A percentile compares a stretch with the other conserved stretches of the same genome.
Evolutionary conservation across 164 flowering plant species (phyloP).

Genomic region (Nymphaea thermarum): DNA sequence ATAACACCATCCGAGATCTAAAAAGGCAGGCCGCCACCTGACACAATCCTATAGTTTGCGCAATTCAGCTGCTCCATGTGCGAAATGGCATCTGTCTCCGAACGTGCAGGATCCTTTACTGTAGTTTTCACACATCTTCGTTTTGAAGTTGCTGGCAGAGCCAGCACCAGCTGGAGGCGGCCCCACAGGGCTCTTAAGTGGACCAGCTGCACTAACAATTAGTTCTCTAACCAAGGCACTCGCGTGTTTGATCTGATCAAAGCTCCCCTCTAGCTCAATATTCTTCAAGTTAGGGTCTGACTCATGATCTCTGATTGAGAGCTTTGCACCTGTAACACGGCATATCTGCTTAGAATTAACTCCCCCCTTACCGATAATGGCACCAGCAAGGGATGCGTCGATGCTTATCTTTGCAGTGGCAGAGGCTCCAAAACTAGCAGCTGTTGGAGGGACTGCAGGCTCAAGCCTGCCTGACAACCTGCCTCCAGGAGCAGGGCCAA

Average conservation of each 20-base stretch:
- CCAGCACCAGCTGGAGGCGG: slow-evolving; percentile 5
- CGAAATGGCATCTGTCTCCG: slow-evolving; percentile 71
- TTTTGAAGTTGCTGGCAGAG: slow-evolving; percentile 38
- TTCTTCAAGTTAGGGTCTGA: slow-evolving; percentile 49
- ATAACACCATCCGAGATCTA: too few relatives aligned
- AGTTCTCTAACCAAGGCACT: slow-evolving; percentile 67
- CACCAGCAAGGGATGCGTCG: slow-evolving; percentile 65
- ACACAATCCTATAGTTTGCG: slow-evolving; percentile 19
- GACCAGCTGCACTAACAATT: slow-evolving; percentile 17
- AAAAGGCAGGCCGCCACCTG: slow-evolving; percentile 10
- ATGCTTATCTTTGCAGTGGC: slow-evolving; percentile 77
- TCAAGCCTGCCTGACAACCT: slow-evolving; percentile 29
- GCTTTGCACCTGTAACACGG: slow-evolving; percentile 58
- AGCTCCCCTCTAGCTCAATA: slow-evolving; percentile 72
- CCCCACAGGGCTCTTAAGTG: slow-evolving; percentile 10
- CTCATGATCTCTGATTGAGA: slow-evolving; percentile 56
- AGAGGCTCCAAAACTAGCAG: slow-evolving; percentile 50
- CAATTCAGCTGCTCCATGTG: slow-evolving; percentile 54
- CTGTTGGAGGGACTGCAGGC: slow-evolving; percentile 3
- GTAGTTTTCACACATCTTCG: slow-evolving; percentile 63
- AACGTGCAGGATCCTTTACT: slow-evolving; percentile 55
- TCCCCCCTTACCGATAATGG: slow-evolving; percentile 69
- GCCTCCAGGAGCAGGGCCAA: slow-evolving; percentile 27
- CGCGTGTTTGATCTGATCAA: slow-evolving; percentile 74
- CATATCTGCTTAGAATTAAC: slow-evolving; percentile 71